Evolutionary conservation across 352 stramenopile genomes (phyloP), one percentile per base, ranked within the genome.

Genomic region (Globisporangium camurandrum): DNA sequence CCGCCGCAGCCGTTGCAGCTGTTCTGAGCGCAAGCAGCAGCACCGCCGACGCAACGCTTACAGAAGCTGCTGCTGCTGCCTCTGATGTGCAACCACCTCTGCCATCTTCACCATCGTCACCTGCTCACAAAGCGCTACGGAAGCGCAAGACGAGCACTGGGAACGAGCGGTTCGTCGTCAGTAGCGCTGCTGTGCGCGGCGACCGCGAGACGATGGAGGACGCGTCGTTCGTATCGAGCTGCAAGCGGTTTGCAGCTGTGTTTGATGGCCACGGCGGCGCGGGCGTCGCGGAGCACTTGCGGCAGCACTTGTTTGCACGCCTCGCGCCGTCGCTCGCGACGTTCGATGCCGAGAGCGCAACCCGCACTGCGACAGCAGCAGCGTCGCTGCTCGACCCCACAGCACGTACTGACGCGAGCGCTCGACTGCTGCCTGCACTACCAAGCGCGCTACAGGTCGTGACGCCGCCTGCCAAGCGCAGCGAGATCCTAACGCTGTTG

Each of bases 201-300:
- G 78, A 90, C 33, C 74, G 83, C 40, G 54, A 73, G 3, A 77
- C 75, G 28, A 94, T 94, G 83, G 80, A 94, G 67, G 83, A 94
- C 63, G 81, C 80, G 59, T 79, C 67, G 42, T 90, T 75, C 58
- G 64, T 94, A 5, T 92, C 83, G 27, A 66, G 69, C 34, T 90
- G 80, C 51, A 88, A 89, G 61, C 74, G 83, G 16, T 92, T 92
- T 42, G 59, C 76, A 4, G 84, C 82, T 1, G 80, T 95, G 2
- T 95, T 85, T 61, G 84, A 95, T 45, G 84, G 84, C 22, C 84
- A 95, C 31, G 84, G 84, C 40, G 84, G 84, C 11, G 61, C 79
- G 0, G 66, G 60, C 0, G 80, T 92, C 17, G 72, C 84, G 20
- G 54, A 86, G 38, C 85, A 86, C 59, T 56, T 91, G 9, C 65